Conservation (phyloP, 2,329 filamentous ascomycete species). For the Dothistroma pini region DNA sequence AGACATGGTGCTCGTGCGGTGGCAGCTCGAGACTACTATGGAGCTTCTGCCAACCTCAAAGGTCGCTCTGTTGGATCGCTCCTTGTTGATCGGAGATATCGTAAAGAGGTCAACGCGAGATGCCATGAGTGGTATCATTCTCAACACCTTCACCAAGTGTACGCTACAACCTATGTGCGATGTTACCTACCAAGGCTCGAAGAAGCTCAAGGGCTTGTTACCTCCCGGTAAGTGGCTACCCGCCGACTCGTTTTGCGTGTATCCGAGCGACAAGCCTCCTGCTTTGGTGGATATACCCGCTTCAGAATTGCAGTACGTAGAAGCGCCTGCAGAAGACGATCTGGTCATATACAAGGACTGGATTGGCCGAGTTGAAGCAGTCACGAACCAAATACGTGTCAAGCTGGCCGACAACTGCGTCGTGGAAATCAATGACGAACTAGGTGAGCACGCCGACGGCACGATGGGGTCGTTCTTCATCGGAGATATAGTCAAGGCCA, state of each 20-base stretch:
- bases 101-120: conserved; percentile 50
- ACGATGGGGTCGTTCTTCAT: conserved; percentile 37
- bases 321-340: conserved; percentile 47
- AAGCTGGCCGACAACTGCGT: conserved; percentile 52
- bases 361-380: conserved; percentile 52
- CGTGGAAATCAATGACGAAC: conserved; percentile 49
- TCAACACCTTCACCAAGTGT: conserved; percentile 47
- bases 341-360: conserved; percentile 54
- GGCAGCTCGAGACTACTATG: conserved; percentile 43
- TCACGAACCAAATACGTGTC: conserved; percentile 50
- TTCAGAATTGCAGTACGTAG: conserved; percentile 29
- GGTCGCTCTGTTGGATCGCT: conserved; percentile 52
- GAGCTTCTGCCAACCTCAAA: conserved; percentile 42
- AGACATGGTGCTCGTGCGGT: conserved; percentile 50
- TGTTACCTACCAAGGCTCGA: conserved; percentile 21
- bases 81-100: conserved; percentile 52
- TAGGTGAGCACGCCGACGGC: conserved; percentile 35
- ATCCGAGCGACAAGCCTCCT: conserved; percentile 16
- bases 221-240: conserved; percentile 17
- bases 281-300: conserved; percentile 30
- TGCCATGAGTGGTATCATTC: conserved; percentile 53
- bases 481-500: conserved; percentile 51
- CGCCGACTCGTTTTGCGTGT: conserved; percentile 15
- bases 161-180: conserved; percentile 38
- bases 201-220: conserved; percentile 24